A percentile compares a stretch with the other conserved stretches of the same genome.
phyloP scores from a whole-genome alignment of 257 asterid species.

The Solanum etuberosum region DNA sequence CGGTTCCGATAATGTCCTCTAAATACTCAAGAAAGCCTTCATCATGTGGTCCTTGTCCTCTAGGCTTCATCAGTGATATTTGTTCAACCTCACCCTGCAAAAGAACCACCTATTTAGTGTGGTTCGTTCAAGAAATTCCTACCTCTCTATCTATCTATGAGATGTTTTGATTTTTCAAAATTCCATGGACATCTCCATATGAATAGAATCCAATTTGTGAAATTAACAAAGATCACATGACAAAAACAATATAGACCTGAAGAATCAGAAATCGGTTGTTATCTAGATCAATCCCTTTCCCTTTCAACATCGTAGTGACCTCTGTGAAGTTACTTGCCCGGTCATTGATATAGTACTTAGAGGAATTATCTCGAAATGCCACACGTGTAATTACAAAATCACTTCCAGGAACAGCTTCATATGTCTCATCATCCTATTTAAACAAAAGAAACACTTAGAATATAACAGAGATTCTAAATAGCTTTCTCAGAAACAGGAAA shows the following conservation, averaged over 20 bases:
- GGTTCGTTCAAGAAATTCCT: neutral
- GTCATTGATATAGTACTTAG: conserved; percentile 74
- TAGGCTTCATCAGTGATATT: conserved; percentile 96
- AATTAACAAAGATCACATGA: neutral
- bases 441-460: neutral
- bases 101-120: neutral
- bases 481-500: neutral
- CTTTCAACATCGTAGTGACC: conserved; percentile 85
- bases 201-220: neutral
- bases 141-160: neutral
- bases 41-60: conserved; percentile 96
- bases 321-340: conserved; percentile 80
- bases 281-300: conserved; percentile 96
- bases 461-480: neutral
- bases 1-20: conserved; percentile 95
- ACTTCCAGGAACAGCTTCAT: conserved; percentile 79
- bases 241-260: conserved; percentile 42
- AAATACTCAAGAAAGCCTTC: conserved; percentile 98
- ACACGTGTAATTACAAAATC: conserved; percentile 73
- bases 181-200: neutral
- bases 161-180: neutral
- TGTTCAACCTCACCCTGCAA: conserved; percentile 98
- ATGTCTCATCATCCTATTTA: conserved; percentile 66
- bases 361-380: conserved; percentile 86
- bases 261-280: conserved; percentile 93